A percentile compares a stretch with the other conserved stretches of the same genome.
Conservation (phyloP, 257 asterid species). For the Solanum megistacrolobum region DNA sequence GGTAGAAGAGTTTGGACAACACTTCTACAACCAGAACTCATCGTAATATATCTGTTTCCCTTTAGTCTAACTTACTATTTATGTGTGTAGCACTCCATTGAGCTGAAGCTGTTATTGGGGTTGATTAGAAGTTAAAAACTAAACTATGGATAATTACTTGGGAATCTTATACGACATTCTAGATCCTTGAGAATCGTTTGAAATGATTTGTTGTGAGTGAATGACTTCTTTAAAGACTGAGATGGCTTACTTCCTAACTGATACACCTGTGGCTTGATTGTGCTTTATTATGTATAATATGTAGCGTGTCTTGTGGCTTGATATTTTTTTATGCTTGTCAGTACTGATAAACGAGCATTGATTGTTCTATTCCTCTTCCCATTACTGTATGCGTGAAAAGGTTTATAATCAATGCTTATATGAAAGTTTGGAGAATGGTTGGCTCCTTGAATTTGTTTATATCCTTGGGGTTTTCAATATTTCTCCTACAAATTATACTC, state of each 20-base stretch:
- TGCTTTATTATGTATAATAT: not conserved
- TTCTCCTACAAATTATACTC: conserved; percentile 19
- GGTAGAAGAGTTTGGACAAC: not conserved
- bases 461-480: conserved; percentile 39
- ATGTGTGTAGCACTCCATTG: not conserved
- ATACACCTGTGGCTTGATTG: not conserved
- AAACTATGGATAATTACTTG: too few species aligned
- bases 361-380: not conserved
- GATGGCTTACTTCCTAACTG: not conserved
- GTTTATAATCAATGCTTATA: conserved; percentile 24
- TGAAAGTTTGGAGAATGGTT: conserved; percentile 25
- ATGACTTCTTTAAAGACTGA: not conserved
- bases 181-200: not conserved
- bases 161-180: not conserved
- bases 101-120: not conserved
- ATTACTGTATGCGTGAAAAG: not conserved
- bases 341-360: not conserved
- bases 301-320: not conserved
- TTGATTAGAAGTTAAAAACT: not conserved
- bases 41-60: not conserved
- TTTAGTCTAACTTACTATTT: not conserved
- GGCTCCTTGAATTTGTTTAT: conserved; percentile 9
- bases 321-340: not conserved
- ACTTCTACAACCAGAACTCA: not conserved
- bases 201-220: not conserved